Evolutionary conservation across 2,329 filamentous ascomycete genomes (phyloP), one percentile per base, ranked within the genome.

Genomic region (Pezicula neosporulosa): DNA sequence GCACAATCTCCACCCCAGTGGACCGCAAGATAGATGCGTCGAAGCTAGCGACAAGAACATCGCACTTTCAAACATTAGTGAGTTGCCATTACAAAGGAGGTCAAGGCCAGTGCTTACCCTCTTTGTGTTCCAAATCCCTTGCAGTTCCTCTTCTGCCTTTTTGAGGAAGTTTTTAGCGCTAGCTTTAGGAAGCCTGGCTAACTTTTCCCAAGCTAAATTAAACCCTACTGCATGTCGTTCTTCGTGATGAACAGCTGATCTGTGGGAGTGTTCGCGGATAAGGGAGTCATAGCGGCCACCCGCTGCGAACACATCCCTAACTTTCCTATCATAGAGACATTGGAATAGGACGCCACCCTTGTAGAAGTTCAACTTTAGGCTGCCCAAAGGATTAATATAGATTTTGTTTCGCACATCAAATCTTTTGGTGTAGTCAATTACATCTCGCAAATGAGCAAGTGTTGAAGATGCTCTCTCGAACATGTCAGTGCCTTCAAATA

Each of bases 221-320:
- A 97, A 93, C 1, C 95, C 94, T 10, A 97, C 94, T 5, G 90
- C 93, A 65, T 95, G 90, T 18, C 83, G 82, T 61, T 86, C 83
- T 50, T 82, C 77, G 41, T 80, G 75, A 51, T 80, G 80, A 21
- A 77, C 78, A 38, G 82, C 77, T 39, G 84, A 80, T 56, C 84
- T 86, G 5, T 89, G 88, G 8, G 86, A 82, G 63, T 95, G 89
- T 54, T 95, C 89, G 65, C 85, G 85, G 57, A 99, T 93, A 18
- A 99, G 74, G 44, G 84, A 83, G 66, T 99, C 95, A 66, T 99
- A 99, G 45, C 94, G 83, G 2, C 94, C 94, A 47, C 95, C 94
- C 30, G 92, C 94, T 6, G 93, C 94, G 63, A 97, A 90, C 0
- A 97, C 89, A 60, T 94, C 87, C 60, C 82, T 85, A 55, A 86